Evolutionary conservation across 164 flowering plant genomes (phyloP), one percentile per base, ranked within the genome.

Genomic region (Chimonanthus salicifolius): DNA sequence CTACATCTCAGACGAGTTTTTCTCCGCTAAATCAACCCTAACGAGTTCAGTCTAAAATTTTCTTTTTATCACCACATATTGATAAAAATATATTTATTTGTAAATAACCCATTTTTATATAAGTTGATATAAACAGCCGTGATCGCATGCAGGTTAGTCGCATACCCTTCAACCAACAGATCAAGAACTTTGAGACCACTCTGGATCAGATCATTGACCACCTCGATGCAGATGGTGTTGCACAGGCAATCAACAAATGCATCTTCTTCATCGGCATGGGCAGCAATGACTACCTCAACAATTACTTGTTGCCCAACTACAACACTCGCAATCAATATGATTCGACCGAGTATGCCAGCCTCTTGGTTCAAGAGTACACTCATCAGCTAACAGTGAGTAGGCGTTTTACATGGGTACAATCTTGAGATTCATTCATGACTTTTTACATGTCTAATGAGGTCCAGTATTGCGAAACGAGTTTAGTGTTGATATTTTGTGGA

Each of bases 261-360:
- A 80, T 94, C 49, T 91, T 94, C 86, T 92, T 91, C 66, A 88
- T 94, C 0, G 98, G 97, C 18, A 90, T 94, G 94, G 97, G 98
- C 8, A 94, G 97, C 87, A 94, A 94, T 71, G 98, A 94, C 87
- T 91, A 94, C 83, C 87, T 91, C 20, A 94, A 94, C 89, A 96
- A 96, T 77, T 96, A 96, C 78, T 85, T 96, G 49, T 86, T 96
- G 94, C 97, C 98, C 5, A 94, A 88, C 75, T 96, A 90, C 74
- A 69, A 74, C 1, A 96, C 98, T 11, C 62, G 78, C 8, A 83
- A 79, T 67, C 94, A 89, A 66, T 96, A 93, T 80, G 85, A 88
- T 62, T 68, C 79, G 7, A 87, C 80, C 18, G 90, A 92, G 49
- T 96, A 58, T 62, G 97, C 98, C 0, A 79, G 82, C 70, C 92